Evolutionary conservation across 225 moss, liverwort and hornwort genomes (phyloP), one percentile per base, ranked within the genome.

Genomic region (Lunularia cruciata): DNA sequence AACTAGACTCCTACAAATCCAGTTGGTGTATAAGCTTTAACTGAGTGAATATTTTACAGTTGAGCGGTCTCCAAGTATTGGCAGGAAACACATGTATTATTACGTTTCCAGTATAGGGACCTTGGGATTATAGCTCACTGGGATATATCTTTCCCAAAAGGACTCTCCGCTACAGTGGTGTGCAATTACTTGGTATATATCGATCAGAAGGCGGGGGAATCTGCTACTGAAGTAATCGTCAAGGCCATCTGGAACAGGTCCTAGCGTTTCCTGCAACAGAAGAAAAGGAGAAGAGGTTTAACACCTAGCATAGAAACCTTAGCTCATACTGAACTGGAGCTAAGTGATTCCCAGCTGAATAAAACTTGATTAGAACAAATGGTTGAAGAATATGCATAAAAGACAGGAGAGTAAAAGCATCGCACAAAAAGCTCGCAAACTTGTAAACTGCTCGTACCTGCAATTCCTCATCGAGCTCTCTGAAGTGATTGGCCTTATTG

Each of bases 401-500:
- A 31, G 0, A 62, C 10, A 3, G 15, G 28, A 51, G 28, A 59
- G 25, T 49, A n/a, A 36, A 34, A 64, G 49, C 25, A 5, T 11
- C 57, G 30, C 31, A 16, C 34, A 27, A 25, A 27, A 65, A 3
- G 47, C 32, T 19, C 22, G 19, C 11, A n/a, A 19, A 23, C 11
- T 18, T 5, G 42, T 13, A 23, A 11, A 27, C 13, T 38, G 3
- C 36, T 47, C 23, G 33, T 76, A 89, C 91, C 89, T 93, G 89
- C 63, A 98, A 63, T 11, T 89, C 72, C 5, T 78, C 79, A 60
- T 91, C 86, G 59, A 98, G 89, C 73, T 98, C 98, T 49, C 83
- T 77, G 54, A 86, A 93, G 68, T 98, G 98, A 76, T 92, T 87
- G 30, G 85, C 81, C 70, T 93, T 98, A 58, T 98, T 98, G 11